Conservation (phyloP, 148 eudicot species). For the Camellia lanceoleosa region DNA sequence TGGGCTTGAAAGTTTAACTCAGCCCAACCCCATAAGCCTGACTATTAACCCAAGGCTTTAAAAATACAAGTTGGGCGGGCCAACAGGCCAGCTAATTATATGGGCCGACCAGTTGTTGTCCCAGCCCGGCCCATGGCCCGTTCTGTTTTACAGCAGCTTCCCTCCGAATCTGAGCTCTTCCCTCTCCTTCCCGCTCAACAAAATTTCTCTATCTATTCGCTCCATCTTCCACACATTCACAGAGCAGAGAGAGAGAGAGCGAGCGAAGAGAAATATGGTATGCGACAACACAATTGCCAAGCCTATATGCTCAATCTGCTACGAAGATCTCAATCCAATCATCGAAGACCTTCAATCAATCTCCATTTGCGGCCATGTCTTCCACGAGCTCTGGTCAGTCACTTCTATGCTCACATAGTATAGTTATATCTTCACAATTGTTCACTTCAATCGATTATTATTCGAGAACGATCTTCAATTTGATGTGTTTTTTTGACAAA, state of each 20-base stretch:
- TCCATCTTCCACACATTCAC: not conserved
- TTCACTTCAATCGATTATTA: not conserved
- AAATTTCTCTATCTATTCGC: not conserved
- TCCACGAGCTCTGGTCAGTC: constrained; percentile 78
- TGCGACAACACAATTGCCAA: constrained; percentile 39
- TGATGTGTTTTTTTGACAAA: constrained; percentile 8
- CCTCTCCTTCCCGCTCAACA: constrained; percentile 1
- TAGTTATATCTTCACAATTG: no score
- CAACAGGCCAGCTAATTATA: no score
- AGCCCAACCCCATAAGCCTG: no score
- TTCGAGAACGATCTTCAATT: no score
- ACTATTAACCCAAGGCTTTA: no score
- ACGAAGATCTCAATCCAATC: constrained; percentile 80
- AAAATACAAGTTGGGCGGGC: no score
- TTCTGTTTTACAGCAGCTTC: no score
- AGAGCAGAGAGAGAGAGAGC: not conserved
- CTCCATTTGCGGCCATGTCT: constrained; percentile 82
- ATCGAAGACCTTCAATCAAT: constrained; percentile 86
- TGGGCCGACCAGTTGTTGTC: no score
- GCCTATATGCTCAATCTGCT: constrained; percentile 82
- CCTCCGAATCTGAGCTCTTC: not conserved
- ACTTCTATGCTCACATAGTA: no score
- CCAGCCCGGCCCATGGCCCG: no score
- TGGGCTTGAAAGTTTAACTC: no score
- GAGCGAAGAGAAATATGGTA: constrained; percentile 19